Evolutionary conservation across 345 rosid genomes (phyloP).

Genomic region (Camelina hispida): DNA sequence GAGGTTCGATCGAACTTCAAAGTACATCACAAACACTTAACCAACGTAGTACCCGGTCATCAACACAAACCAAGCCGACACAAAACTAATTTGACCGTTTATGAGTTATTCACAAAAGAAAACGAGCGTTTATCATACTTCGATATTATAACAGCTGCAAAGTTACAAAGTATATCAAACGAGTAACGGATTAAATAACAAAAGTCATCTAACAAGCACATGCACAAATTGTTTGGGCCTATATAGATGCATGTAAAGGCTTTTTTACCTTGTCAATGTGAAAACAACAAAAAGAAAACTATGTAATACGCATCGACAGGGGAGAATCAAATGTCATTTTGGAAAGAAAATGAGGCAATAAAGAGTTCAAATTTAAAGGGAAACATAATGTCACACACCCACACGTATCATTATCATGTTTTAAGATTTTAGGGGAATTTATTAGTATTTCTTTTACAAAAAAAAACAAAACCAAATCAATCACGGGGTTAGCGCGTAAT

Average conservation of each 20-base stretch:
- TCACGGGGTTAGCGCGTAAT: conserved; percentile 43
- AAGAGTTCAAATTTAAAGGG: conserved; percentile 7
- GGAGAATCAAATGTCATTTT: conserved; percentile 19
- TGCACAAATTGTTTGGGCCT: background rate
- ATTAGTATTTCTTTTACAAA: background rate
- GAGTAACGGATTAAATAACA: background rate
- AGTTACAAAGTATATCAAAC: too few species aligned
- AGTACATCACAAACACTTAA: too few species aligned
- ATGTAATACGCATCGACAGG: background rate
- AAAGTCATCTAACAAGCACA: background rate
- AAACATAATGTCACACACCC: conserved; percentile 17
- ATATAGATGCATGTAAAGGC: background rate
- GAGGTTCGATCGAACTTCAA: too few species aligned
- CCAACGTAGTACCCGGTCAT: background rate
- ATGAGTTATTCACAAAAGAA: too few species aligned
- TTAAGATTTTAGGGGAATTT: conserved; percentile 1
- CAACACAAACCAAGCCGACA: too few species aligned
- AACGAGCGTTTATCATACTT: too few species aligned
- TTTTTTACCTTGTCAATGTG: background rate
- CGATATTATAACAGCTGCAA: background rate
- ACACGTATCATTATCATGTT: conserved; percentile 31
- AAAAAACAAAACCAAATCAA: conserved; percentile 19
- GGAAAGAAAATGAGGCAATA: conserved; percentile 5
- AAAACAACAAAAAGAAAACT: background rate
- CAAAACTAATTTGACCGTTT: too few species aligned